Evolutionary conservation across 768 basidiomycete genomes (phyloP).

Genomic region (Boletus pseudopeckii): DNA sequence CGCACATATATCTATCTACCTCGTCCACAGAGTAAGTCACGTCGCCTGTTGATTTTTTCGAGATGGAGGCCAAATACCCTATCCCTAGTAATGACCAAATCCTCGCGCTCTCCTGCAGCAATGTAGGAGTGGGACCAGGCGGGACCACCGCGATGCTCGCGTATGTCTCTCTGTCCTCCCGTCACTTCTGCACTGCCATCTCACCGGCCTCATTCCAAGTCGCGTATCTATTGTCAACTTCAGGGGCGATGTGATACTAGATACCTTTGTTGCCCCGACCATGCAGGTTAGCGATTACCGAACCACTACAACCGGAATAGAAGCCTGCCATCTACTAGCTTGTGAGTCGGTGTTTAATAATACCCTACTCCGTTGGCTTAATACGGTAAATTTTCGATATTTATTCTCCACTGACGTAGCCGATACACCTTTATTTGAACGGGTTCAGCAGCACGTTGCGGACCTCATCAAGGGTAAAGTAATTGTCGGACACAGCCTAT

Average conservation of each 20-base stretch:
- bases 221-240: slow-evolving; percentile 56
- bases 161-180: slow-evolving; percentile 41
- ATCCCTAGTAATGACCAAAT: slow-evolving; percentile 42
- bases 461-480: slow-evolving; percentile 66
- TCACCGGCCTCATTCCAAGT: slow-evolving; percentile 27
- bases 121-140: slow-evolving; percentile 78
- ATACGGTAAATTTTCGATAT: background rate
- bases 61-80: slow-evolving; percentile 34
- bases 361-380: background rate
- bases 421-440: slow-evolving; percentile 50
- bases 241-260: slow-evolving; percentile 55
- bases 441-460: slow-evolving; percentile 66
- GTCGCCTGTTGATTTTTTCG: slow-evolving; percentile 11
- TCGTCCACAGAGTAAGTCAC: slow-evolving; percentile 15
- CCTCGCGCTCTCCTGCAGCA: slow-evolving; percentile 59
- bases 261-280: slow-evolving; percentile 67
- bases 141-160: slow-evolving; percentile 81
- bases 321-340: slow-evolving; percentile 37
- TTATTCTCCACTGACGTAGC: slow-evolving; percentile 13
- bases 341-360: slow-evolving; percentile 29
- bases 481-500: slow-evolving; percentile 72
- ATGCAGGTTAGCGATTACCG: slow-evolving; percentile 69
- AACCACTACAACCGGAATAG: slow-evolving; percentile 59
- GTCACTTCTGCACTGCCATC: slow-evolving; percentile 2
- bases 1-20: slow-evolving; percentile 28